A percentile compares a stretch with the other conserved stretches of the same genome.
These are phyloP conservation scores for Podosphaera fusca DNA, from an alignment of 2,329 filamentous ascomycete species.

Conservation along the genomic window DNA sequence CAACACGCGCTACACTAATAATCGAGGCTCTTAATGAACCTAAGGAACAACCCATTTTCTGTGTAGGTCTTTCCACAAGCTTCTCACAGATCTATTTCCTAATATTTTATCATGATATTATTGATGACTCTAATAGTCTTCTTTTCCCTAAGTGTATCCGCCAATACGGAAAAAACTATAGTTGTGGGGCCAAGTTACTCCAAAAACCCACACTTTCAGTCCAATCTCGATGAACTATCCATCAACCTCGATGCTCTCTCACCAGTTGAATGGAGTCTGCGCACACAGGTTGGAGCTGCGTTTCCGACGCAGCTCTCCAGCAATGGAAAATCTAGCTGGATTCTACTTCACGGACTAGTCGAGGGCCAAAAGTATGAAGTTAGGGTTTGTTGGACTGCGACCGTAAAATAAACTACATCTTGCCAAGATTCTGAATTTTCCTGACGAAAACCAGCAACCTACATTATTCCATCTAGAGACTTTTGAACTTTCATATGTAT, in stretches of 20 bases:
- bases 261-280: slow-evolving; percentile 29
- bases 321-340: slow-evolving; percentile 49
- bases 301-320: slow-evolving; percentile 36
- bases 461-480: slow-evolving; percentile 52
- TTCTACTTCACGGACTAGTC: slow-evolving; percentile 47
- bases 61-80: neutral
- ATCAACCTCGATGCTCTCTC: slow-evolving; percentile 37
- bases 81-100: neutral
- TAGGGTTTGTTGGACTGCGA: slow-evolving; percentile 80
- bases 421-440: neutral
- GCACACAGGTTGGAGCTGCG: slow-evolving; percentile 39
- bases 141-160: slow-evolving; percentile 18
- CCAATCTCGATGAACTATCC: slow-evolving; percentile 32
- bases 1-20: neutral
- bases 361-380: slow-evolving; percentile 67
- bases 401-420: slow-evolving; percentile 33
- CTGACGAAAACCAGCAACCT: slow-evolving; percentile 42
- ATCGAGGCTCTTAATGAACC: neutral
- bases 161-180: slow-evolving; percentile 80
- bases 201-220: slow-evolving; percentile 29
- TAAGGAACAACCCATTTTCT: neutral
- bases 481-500: slow-evolving; percentile 35
- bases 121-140: neutral
- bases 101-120: neutral
- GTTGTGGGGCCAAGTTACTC: slow-evolving; percentile 48